These are phyloP conservation scores for Orobanche coerulescens DNA, from an alignment of 257 asterid genomes.

Conservation along the genomic window DNA sequence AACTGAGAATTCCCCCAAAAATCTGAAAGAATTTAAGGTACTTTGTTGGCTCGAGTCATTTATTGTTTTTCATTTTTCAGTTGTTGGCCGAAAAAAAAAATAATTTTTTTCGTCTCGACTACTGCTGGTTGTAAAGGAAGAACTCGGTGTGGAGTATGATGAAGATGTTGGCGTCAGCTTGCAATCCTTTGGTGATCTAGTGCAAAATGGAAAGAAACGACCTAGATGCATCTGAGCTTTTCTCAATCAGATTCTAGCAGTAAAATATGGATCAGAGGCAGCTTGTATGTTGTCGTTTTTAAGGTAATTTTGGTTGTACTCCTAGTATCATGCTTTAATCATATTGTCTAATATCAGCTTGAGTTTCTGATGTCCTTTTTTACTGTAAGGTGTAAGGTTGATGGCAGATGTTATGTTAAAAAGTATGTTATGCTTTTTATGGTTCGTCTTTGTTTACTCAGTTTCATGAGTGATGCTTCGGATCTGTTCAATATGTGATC, in stretches of 20 bases:
- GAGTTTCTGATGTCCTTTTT: background rate
- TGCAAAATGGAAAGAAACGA: conserved; percentile 53
- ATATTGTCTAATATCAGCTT: background rate
- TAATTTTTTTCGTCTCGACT: background rate
- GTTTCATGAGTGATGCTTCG: no score
- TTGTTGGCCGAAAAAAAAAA: no score
- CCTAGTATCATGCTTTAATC: background rate
- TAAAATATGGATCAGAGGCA: conserved; percentile 1
- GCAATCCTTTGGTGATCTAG: conserved; percentile 55
- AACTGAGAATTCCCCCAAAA: conserved; percentile 89
- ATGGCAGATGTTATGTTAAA: background rate
- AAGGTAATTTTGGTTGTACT: background rate
- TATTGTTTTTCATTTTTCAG: background rate
- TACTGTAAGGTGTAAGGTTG: background rate
- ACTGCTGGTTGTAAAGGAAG: conserved; percentile 49
- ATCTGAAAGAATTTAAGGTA: conserved; percentile 80
- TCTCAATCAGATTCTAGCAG: background rate
- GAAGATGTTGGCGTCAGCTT: conserved; percentile 81
- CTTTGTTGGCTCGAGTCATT: background rate
- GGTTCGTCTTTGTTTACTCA: no score
- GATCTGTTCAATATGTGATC: no score
- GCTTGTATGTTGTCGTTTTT: background rate
- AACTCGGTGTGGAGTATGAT: conserved; percentile 85
- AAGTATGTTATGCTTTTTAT: no score
- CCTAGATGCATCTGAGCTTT: conserved; percentile 34